phyloP scores from a whole-genome alignment of 805 yeast species.

The Scheffersomyces spartinae region DNA sequence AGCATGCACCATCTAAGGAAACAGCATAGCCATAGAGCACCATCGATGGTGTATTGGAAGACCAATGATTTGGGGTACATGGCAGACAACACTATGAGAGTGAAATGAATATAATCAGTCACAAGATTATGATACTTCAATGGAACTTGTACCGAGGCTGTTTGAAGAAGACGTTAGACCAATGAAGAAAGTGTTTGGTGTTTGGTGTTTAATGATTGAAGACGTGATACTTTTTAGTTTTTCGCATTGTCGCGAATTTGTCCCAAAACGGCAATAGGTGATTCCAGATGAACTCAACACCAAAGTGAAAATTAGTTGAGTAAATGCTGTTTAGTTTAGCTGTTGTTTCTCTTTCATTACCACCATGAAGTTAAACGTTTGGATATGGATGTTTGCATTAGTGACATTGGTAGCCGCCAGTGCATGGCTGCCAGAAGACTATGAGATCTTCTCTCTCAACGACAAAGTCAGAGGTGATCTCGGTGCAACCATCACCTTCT shows the following conservation, averaged over 20 bases:
- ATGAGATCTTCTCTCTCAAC: conserved; percentile 68
- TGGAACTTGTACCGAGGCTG: not conserved
- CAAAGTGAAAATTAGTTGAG: not conserved
- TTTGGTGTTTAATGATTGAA: too few species aligned
- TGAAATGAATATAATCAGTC: conserved; percentile 23
- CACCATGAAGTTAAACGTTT: conserved; percentile 5
- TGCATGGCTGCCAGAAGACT: conserved; percentile 54
- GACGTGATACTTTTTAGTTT: not conserved
- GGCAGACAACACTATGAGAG: too few species aligned
- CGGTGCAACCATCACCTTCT: conserved; percentile 52
- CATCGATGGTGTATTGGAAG: conserved; percentile 20
- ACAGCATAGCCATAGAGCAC: conserved; percentile 39
- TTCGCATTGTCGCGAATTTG: not conserved
- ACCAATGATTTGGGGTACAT: conserved; percentile 18
- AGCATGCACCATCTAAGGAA: conserved; percentile 37
- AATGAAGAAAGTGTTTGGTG: not conserved
- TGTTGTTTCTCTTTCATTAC: conserved; percentile 6
- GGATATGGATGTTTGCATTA: conserved; percentile 7
- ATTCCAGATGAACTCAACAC: conserved; percentile 9
- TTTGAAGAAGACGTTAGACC: not conserved
- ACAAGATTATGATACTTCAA: not conserved
- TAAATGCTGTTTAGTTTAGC: conserved; percentile 1
- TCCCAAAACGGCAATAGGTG: conserved; percentile 4
- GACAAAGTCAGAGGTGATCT: conserved; percentile 52
- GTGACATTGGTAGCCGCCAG: conserved; percentile 18